Evolutionary conservation across 192 early-diverging fungal genomes (phyloP).

Genomic region (Piromyces sp.): DNA sequence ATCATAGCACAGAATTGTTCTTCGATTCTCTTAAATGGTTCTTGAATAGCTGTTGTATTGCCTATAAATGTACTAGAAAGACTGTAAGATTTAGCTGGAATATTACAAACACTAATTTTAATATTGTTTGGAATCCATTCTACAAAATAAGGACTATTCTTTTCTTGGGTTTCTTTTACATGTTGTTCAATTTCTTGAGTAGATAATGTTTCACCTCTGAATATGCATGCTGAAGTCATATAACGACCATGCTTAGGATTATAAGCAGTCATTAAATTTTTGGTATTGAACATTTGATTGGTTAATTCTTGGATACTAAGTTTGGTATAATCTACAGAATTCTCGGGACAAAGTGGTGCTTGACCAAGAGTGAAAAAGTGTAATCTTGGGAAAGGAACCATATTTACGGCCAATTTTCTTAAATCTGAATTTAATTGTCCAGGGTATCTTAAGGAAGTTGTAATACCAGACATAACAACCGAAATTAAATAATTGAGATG

Average conservation of each 20-base stretch:
- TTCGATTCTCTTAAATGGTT: constrained; percentile 51
- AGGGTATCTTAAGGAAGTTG: not conserved
- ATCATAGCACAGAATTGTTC: constrained; percentile 61
- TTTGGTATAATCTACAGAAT: constrained; percentile 65
- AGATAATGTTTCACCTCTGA: constrained; percentile 45
- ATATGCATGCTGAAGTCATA: constrained; percentile 68
- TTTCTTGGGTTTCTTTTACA: constrained; percentile 44
- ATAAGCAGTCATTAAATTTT: constrained; percentile 92
- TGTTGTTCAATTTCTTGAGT: constrained; percentile 52
- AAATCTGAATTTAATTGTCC: constrained; percentile 85
- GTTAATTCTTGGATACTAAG: constrained; percentile 73
- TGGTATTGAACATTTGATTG: constrained; percentile 68
- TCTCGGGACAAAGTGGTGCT: constrained; percentile 76
- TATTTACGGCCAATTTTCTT: constrained; percentile 87
- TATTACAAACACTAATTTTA: constrained; percentile 38
- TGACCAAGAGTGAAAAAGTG: constrained; percentile 97
- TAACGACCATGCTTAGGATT: constrained; percentile 92
- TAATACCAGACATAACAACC: not conserved
- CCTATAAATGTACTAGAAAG: constrained; percentile 61
- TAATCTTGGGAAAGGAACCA: constrained; percentile 92
- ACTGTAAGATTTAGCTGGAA: constrained; percentile 51
- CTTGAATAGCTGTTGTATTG: constrained; percentile 63
- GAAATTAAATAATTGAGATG: not conserved
- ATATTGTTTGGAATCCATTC: constrained; percentile 1
- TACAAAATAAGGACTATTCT: constrained; percentile 32